Conservation (phyloP, 2,329 filamentous ascomycete species). For the Botrytis medusae region DNA sequence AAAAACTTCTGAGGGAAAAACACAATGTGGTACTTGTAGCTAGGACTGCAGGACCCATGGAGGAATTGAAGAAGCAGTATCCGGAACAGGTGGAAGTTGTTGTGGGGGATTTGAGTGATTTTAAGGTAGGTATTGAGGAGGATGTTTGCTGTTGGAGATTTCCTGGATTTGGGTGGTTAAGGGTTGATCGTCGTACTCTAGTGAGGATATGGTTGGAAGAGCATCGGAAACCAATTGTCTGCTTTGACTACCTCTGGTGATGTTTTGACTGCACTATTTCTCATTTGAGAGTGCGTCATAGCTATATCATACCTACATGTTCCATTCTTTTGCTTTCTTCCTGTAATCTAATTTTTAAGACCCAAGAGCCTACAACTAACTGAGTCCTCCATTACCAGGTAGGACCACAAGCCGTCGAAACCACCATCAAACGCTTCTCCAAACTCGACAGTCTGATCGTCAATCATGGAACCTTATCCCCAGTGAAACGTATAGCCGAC, state of each 20-base stretch:
- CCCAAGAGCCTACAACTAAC: background rate
- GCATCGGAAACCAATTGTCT: background rate
- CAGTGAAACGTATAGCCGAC: conserved; percentile 69
- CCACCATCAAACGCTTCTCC: conserved; percentile 67
- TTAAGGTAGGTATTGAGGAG: conserved; percentile 45
- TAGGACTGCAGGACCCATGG: conserved; percentile 51
- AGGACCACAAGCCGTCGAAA: conserved; percentile 60
- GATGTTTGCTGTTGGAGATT: background rate
- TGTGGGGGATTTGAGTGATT: conserved; percentile 55
- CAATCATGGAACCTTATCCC: conserved; percentile 82
- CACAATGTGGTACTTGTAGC: conserved; percentile 62
- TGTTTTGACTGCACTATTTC: background rate
- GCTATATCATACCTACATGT: background rate
- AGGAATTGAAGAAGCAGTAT: conserved; percentile 52
- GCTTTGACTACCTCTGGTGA: background rate
- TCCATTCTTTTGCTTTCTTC: background rate
- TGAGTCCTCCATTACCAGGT: conserved; percentile 39
- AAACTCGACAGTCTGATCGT: conserved; percentile 78
- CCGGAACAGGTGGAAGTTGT: conserved; percentile 55
- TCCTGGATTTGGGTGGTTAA: background rate
- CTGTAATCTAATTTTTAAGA: too few species aligned
- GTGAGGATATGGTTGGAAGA: background rate
- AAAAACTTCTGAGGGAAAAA: conserved; percentile 50
- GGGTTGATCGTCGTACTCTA: background rate
- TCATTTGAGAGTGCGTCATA: background rate